Base-by-base conservation (phyloP, 2,329 filamentous ascomycete genomes). In the Paracoccidioides brasiliensis region DNA sequence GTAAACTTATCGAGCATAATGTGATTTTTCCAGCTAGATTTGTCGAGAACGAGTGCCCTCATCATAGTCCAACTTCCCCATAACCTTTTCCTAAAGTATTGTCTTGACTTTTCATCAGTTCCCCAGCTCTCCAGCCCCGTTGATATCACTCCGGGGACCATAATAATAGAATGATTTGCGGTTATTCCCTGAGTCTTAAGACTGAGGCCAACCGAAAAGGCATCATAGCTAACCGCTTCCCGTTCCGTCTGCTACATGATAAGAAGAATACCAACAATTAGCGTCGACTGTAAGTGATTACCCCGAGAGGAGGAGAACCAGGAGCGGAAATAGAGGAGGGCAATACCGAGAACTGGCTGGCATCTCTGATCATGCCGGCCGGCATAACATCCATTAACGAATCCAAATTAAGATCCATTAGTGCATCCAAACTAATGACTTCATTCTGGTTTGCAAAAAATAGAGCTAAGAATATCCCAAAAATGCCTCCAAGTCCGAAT, bases 61-160 rank as follows among this genome's bases (percentile, higher is more conserved):
- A 98, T 96, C 93, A 98, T 98, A 60, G 82, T 95, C 93, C 94
- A 98, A 63, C 89, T 95, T 4, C 93, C 93, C 93, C 93, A 98
- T 52, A 98, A 74, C 54, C 93, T 79, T 73, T 94, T 95, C 59
- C 93, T 80, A 70, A 98, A 98, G 72, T 97, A 98, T 57, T 85
- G 86, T 40, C 89, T 81, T 6, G 90, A 95, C 44, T 78, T 76
- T 66, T 90, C 87, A 52, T 86, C 83, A 0, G 93, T 97, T 3
- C 91, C 89, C 93, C 93, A 98, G 50, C 89, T 95, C 72, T 98
- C 93, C 30, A 98, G 79, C 1, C 93, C 93, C 0, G 93, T 97
- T 0, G 93, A 97, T 62, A 98, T 98, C 57, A 98, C 93, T 4
- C 93, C 93, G 0, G 93, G 93, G 8, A 98, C 84, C 91, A 98